Percentiles rank a stretch among this genome's conserved stretches.
Evolutionary conservation across 768 basidiomycete species (phyloP).

Genomic region (Guyanaporus albipodus): DNA sequence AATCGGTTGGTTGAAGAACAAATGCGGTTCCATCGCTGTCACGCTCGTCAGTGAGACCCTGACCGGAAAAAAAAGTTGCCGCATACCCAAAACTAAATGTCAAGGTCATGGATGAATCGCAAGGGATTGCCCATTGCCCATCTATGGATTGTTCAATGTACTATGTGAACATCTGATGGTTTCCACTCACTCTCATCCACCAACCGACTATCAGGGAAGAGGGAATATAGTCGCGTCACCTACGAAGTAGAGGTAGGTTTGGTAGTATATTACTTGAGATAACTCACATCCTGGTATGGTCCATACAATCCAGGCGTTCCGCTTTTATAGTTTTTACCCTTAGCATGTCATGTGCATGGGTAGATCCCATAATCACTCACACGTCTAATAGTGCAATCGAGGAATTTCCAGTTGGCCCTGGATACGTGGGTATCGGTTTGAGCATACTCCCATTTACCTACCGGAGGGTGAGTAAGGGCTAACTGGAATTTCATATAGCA

Average conservation of each 20-base stretch:
- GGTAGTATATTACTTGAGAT: background rate
- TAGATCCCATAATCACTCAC: constrained; percentile 40
- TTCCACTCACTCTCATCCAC: constrained; percentile 51
- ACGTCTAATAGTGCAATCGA: constrained; percentile 72
- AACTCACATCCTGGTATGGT: constrained; percentile 68
- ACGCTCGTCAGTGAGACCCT: background rate
- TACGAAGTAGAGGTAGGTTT: constrained; percentile 26
- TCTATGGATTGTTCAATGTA: constrained; percentile 24
- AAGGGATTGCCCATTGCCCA: constrained; percentile 78
- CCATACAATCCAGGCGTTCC: constrained; percentile 71
- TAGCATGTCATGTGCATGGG: background rate
- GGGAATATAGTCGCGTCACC: constrained; percentile 64
- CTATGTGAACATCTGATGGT: background rate
- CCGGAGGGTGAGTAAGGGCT: constrained; percentile 4
- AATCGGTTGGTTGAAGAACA: constrained; percentile 69
- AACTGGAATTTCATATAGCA: background rate
- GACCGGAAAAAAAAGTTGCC: background rate
- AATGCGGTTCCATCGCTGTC: constrained; percentile 38
- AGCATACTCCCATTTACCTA: constrained; percentile 57
- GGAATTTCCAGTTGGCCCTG: constrained; percentile 45
- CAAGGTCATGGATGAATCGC: constrained; percentile 53
- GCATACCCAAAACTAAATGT: constrained; percentile 68
- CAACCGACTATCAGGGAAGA: constrained; percentile 60
- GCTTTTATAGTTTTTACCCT: constrained; percentile 34
- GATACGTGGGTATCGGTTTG: constrained; percentile 60